phyloP scores from a whole-genome alignment of 176 grass and related monocot species.

The barley (Hordeum vulgare) region DNA sequence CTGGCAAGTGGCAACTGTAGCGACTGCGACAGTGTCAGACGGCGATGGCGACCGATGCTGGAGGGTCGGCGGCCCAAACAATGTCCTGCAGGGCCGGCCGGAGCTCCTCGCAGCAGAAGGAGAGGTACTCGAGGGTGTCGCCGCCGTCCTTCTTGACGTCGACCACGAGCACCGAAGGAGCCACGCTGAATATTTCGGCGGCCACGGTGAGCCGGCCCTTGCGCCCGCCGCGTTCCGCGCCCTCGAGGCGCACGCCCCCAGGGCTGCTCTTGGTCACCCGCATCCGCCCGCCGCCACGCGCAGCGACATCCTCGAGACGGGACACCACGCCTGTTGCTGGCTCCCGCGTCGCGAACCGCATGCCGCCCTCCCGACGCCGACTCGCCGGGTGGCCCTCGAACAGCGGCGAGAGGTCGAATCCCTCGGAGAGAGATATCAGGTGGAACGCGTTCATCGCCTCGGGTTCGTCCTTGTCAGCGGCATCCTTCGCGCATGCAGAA shows the following conservation, averaged over 20 bases:
- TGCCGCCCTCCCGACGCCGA: constrained; percentile 18
- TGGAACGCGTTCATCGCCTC: constrained; percentile 75
- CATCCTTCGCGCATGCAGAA: constrained; percentile 1
- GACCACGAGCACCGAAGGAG: constrained; percentile 72
- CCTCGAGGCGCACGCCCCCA: constrained; percentile 73
- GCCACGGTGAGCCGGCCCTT: constrained; percentile 81
- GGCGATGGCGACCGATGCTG: background rate
- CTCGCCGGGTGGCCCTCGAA: constrained; percentile 50
- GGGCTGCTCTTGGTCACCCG: constrained; percentile 65
- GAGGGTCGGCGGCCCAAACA: constrained; percentile 38
- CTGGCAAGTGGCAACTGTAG: background rate
- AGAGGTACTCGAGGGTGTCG: constrained; percentile 70
- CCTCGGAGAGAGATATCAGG: constrained; percentile 80
- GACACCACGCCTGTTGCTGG: constrained; percentile 52
- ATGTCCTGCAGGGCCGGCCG: constrained; percentile 73
- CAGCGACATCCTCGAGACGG: constrained; percentile 68
- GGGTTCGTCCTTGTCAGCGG: constrained; percentile 31
- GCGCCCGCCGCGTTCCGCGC: constrained; percentile 51
- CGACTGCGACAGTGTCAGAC: background rate
- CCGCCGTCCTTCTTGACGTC: constrained; percentile 94
- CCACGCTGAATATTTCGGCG: constrained; percentile 74
- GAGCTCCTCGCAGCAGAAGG: constrained; percentile 85
- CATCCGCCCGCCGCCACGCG: constrained; percentile 52
- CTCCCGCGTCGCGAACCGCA: constrained; percentile 80
- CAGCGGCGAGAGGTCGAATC: constrained; percentile 86